phyloP scores from a whole-genome alignment of 257 asterid genomes.

The Solanum microdontum region DNA sequence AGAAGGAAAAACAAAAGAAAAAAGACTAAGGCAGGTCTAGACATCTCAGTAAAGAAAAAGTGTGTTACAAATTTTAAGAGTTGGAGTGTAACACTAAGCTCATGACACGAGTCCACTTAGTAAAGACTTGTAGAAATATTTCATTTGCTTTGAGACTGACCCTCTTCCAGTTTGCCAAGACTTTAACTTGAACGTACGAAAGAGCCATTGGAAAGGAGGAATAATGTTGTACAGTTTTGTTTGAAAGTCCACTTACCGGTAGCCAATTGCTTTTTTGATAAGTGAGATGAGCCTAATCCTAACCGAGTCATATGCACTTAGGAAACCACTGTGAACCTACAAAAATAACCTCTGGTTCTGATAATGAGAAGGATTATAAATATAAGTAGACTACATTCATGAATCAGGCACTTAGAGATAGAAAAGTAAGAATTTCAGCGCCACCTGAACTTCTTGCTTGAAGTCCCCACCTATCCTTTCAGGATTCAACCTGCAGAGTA shows the following conservation, averaged over 20 bases:
- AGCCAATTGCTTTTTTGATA: conserved; percentile 65
- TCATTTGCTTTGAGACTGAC: too few species aligned
- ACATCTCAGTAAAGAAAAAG: neutral
- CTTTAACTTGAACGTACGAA: neutral
- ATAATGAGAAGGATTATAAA: neutral
- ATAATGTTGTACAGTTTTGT: neutral
- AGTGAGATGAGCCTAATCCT: conserved; percentile 73
- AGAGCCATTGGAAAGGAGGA: neutral
- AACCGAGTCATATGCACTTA: conserved; percentile 91
- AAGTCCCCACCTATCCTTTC: conserved; percentile 94
- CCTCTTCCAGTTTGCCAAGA: too few species aligned
- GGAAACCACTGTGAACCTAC: conserved; percentile 95
- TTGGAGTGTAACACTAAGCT: neutral
- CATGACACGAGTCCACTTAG: neutral
- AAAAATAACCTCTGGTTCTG: neutral
- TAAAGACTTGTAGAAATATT: neutral
- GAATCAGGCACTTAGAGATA: neutral
- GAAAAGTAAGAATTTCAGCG: neutral
- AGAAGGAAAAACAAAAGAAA: too few species aligned
- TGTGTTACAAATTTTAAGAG: neutral
- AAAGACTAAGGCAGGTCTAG: neutral
- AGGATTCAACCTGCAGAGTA: conserved; percentile 69
- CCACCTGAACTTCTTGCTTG: conserved; percentile 87
- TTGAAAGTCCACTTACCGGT: conserved; percentile 35
- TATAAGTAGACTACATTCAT: neutral